Conservation (phyloP, 306 rosid species). For the Glycine tomentella region DNA sequence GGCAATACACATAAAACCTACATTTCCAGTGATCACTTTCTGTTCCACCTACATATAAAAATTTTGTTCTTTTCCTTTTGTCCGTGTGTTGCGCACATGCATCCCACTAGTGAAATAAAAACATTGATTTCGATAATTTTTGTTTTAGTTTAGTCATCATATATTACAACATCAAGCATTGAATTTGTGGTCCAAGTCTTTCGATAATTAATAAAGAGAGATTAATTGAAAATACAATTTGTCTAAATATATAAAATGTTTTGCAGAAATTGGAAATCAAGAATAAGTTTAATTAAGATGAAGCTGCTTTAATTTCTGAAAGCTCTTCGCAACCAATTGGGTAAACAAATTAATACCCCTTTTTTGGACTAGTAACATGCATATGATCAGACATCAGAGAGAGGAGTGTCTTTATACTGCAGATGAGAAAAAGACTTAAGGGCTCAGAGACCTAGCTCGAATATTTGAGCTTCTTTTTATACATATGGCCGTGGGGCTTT, state of each 20-base stretch:
- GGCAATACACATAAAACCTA: slow-evolving; percentile 51
- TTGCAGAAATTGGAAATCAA: too few relatives aligned
- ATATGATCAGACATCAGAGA: not conserved
- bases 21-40: slow-evolving; percentile 56
- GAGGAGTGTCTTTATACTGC: not conserved
- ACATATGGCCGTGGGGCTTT: not conserved
- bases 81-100: slow-evolving; percentile 58
- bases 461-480: not conserved
- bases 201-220: not conserved
- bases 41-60: slow-evolving; percentile 42
- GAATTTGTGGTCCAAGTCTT: slow-evolving; percentile 29
- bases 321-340: not conserved
- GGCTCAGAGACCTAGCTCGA: not conserved
- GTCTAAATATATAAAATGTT: too few relatives aligned
- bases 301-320: not conserved
- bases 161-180: not conserved
- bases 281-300: not conserved
- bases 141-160: slow-evolving; percentile 17
- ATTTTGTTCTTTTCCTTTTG: slow-evolving; percentile 40
- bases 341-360: not conserved
- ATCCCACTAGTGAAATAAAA: slow-evolving; percentile 49
- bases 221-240: not conserved
- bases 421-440: not conserved
- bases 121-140: not conserved
- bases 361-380: too few relatives aligned